Percentiles rank a stretch among this genome's conserved stretches.
These are phyloP conservation scores for Sonneratia alba DNA, from an alignment of 345 rosid genomes.

Conservation along the genomic window DNA sequence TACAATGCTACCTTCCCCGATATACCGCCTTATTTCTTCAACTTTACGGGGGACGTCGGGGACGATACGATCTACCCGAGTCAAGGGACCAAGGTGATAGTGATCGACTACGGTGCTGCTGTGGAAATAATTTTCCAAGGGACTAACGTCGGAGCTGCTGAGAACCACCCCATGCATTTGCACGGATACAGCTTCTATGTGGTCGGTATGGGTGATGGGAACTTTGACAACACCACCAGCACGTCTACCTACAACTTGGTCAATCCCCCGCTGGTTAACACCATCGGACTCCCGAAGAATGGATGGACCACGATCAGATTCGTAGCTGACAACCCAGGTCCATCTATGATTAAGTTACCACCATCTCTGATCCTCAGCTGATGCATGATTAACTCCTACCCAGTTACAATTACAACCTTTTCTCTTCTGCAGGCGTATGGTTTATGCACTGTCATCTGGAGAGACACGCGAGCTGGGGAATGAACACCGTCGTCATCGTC, in stretches of 20 bases:
- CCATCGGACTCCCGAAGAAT: conserved; percentile 25
- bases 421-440: conserved; percentile 27
- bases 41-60: conserved; percentile 1
- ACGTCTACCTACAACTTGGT: conserved; percentile 25
- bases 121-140: conserved; percentile 4
- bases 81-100: not conserved
- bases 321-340: conserved; percentile 29
- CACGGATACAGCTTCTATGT: conserved; percentile 40
- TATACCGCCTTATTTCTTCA: not conserved
- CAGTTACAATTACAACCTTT: too few relatives aligned
- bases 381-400: too few relatives aligned
- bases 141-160: not conserved
- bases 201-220: conserved; percentile 43
- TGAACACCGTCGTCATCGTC: conserved; percentile 30
- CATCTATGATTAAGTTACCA: not conserved
- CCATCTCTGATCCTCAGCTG: not conserved
- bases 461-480: conserved; percentile 33
- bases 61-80: not conserved
- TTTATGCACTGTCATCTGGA: conserved; percentile 41
- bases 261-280: conserved; percentile 30
- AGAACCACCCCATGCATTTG: conserved; percentile 38
- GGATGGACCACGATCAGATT: conserved; percentile 38
- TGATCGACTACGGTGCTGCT: not conserved
- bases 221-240: conserved; percentile 21
- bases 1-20: not conserved